Evolutionary conservation across 441 rosid species (phyloP), one percentile per base, ranked within the genome.

Genomic region (Jatropha podagrica): DNA sequence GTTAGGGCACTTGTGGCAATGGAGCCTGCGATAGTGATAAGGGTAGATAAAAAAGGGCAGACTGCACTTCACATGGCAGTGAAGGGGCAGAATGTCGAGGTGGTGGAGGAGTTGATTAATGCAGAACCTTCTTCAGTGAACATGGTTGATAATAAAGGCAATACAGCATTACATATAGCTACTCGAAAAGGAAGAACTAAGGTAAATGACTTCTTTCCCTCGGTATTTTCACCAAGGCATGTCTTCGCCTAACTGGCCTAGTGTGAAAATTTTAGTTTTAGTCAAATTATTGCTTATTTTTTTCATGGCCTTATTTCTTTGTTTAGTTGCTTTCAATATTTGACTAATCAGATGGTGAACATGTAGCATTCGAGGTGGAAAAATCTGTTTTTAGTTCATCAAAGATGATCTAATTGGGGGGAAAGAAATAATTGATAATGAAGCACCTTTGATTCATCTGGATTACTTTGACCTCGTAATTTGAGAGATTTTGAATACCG

Each of bases 51-150:
- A 78, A 96, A 96, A 81, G 98, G 99, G 18, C 99, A 92, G 81
- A 93, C 99, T 0, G 90, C 98, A 2, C 93, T 96, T 75, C 99
- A 96, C 82, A 93, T 96, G 98, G 99, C 98, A 0, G 98, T 76
- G 44, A 96, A 96, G 81, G 99, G 98, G 6, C 93, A 90, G 73
- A 93, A 81, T 56, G 76, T 84, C 14, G 91, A 77, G 74, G 91
- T 93, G 65, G 98, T 91, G 74, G 77, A 87, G 41, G 91, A 81
- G 86, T 79, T 93, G 85, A 89, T 96, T 46, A 76, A 73, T 58
- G 90, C 90, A 2, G 89, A 88, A 65, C 88, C 94, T 55, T 80
- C 89, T 1, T 78, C 83, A 9, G 80, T 90, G 65, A 94, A 91
- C 78, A 82, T 90, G 87, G 85, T 91, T 3, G 99, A 96, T 72